These are phyloP conservation scores for Acrasis kona DNA, from an alignment of 78 protist species.

Conservation along the genomic window DNA sequence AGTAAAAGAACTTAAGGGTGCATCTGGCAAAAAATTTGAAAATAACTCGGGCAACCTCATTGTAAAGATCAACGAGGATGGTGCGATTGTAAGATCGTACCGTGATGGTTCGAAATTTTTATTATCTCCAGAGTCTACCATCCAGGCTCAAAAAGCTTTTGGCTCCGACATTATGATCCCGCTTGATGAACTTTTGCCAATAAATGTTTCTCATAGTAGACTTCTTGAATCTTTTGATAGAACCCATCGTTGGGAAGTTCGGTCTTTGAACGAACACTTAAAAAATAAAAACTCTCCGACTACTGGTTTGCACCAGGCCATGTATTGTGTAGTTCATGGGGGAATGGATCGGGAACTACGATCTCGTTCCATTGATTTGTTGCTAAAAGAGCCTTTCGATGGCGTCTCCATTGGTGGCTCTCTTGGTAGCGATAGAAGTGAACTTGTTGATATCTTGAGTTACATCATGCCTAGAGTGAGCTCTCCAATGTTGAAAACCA, in stretches of 20 bases:
- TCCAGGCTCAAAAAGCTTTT: slow-evolving; percentile 44
- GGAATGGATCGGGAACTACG: slow-evolving; percentile 45
- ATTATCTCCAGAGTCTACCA: slow-evolving; percentile 45
- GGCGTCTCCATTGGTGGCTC: slow-evolving; percentile 62
- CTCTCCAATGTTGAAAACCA: too few relatives aligned
- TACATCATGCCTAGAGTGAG: too few relatives aligned
- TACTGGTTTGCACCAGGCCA: slow-evolving; percentile 40
- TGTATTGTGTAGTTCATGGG: slow-evolving; percentile 71
- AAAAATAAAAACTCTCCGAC: slow-evolving; percentile 25
- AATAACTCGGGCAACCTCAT: slow-evolving; percentile 32
- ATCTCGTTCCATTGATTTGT: slow-evolving; percentile 24
- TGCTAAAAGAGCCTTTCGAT: slow-evolving; percentile 39
- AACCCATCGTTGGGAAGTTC: slow-evolving; percentile 65
- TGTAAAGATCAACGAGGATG: slow-evolving; percentile 30
- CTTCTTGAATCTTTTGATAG: slow-evolving; percentile 43
- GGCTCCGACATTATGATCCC: slow-evolving; percentile 71
- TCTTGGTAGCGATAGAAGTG: slow-evolving; percentile 50
- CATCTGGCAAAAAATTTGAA: slow-evolving; percentile 31
- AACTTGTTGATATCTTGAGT: slow-evolving; percentile 16
- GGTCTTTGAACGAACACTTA: slow-evolving; percentile 39
- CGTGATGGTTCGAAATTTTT: neutral
- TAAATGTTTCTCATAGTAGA: slow-evolving; percentile 18
- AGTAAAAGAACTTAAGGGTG: slow-evolving; percentile 44
- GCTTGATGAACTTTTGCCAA: slow-evolving; percentile 63
- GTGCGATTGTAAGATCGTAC: slow-evolving; percentile 39